phyloP scores from a whole-genome alignment of 495 filamentous ascomycete genomes.

The Lasiosphaeris hirsuta region DNA sequence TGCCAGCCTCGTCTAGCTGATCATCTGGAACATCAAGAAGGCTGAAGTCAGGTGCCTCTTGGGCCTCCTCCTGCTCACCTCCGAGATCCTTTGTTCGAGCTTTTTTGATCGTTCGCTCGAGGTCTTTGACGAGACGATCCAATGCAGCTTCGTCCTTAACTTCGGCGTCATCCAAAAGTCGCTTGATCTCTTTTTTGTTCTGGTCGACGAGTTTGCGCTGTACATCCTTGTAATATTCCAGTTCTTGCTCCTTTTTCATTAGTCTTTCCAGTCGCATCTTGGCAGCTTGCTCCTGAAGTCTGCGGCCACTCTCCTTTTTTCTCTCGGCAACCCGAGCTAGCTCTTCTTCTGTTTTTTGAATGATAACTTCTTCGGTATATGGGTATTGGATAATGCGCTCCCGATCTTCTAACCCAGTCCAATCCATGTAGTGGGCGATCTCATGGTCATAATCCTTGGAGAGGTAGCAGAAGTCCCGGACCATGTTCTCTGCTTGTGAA shows the following conservation, averaged over 20 bases:
- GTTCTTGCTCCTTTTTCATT: slow-evolving; percentile 89
- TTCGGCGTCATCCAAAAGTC: slow-evolving; percentile 83
- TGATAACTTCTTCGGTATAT: slow-evolving; percentile 81
- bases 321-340: slow-evolving; percentile 82
- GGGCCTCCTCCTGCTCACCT: slow-evolving; percentile 70
- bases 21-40: slow-evolving; percentile 88
- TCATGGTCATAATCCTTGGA: slow-evolving; percentile 79
- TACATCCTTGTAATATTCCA: slow-evolving; percentile 88
- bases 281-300: slow-evolving; percentile 92
- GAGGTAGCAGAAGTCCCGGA: slow-evolving; percentile 87
- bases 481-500: slow-evolving; percentile 79
- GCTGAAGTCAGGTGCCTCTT: slow-evolving; percentile 77
- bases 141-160: slow-evolving; percentile 84
- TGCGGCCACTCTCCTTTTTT: slow-evolving; percentile 85
- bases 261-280: slow-evolving; percentile 94
- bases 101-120: slow-evolving; percentile 82
- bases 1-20: slow-evolving; percentile 80
- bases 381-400: slow-evolving; percentile 89
- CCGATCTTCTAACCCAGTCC: slow-evolving; percentile 82
- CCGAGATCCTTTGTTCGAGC: slow-evolving; percentile 91
- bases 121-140: slow-evolving; percentile 75
- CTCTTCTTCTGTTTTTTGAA: slow-evolving; percentile 91
- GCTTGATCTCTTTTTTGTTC: slow-evolving; percentile 85
- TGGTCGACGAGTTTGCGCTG: slow-evolving; percentile 59
- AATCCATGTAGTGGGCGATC: slow-evolving; percentile 70